A percentile compares a stretch with the other conserved stretches of the same genome.
These are phyloP conservation scores for Chaetomium sp. DNA, from an alignment of 2,329 filamentous ascomycete genomes.

Conservation along the genomic window DNA sequence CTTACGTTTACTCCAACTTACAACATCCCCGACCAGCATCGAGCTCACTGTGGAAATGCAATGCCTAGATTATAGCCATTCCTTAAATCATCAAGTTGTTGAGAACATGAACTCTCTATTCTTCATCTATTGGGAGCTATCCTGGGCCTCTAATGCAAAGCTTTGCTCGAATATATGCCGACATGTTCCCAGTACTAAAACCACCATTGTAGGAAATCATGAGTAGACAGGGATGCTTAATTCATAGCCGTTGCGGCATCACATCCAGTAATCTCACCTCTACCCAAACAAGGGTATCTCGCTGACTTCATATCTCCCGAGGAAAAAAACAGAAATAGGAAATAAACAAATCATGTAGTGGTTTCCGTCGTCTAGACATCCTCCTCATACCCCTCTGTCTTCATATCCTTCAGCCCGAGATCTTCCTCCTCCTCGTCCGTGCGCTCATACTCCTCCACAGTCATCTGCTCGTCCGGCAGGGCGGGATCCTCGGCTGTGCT, in stretches of 20 bases:
- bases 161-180: not conserved
- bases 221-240: not conserved
- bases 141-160: not conserved
- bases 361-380: constrained; percentile 39
- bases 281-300: constrained; percentile 20
- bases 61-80: too few relatives aligned
- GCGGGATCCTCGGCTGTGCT: constrained; percentile 76
- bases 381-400: constrained; percentile 80
- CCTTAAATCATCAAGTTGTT: not conserved
- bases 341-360: not conserved
- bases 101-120: not conserved
- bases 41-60: not conserved
- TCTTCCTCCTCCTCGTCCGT: constrained; percentile 94
- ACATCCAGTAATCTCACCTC: constrained; percentile 14
- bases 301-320: not conserved
- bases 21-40: not conserved
- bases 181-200: not conserved
- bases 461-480: constrained; percentile 74
- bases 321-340: not conserved
- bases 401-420: constrained; percentile 88
- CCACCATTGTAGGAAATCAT: not conserved
- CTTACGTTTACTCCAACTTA: not conserved
- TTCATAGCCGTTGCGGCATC: constrained; percentile 5
- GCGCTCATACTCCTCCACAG: constrained; percentile 77
- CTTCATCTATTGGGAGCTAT: too few relatives aligned